phyloP scores from a whole-genome alignment of 352 stramenopile genomes.

The Phytophthora pistaciae region DNA sequence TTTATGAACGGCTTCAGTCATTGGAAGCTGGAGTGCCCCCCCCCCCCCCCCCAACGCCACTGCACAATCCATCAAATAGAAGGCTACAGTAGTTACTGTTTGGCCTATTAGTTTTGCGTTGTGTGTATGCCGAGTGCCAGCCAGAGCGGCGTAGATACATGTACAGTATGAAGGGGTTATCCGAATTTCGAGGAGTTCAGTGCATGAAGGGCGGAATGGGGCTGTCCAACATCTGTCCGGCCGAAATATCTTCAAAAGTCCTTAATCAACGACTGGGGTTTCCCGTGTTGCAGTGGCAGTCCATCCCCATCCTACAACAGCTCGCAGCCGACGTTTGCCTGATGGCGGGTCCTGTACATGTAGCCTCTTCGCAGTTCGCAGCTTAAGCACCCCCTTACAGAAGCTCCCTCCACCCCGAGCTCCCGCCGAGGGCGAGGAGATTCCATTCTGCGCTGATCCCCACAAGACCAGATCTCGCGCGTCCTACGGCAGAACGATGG shows the following conservation, averaged over 20 bases:
- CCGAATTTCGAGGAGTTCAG: constrained; percentile 4
- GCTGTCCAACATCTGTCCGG: constrained; percentile 21
- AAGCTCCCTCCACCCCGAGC: background rate
- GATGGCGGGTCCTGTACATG: constrained; percentile 5
- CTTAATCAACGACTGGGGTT: constrained; percentile 17
- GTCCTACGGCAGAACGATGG: constrained; percentile 20
- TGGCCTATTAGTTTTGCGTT: background rate
- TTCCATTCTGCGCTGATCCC: constrained; percentile 20
- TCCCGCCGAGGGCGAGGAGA: background rate
- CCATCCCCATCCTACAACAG: constrained; percentile 28
- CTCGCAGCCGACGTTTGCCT: constrained; percentile 26
- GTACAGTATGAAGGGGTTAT: background rate
- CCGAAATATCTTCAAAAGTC: constrained; percentile 33
- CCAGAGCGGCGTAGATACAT: background rate
- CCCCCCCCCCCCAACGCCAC: background rate
- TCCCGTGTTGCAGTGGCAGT: constrained; percentile 27
- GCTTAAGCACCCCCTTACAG: too few species aligned
- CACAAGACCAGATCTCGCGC: background rate
- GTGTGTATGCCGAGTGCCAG: background rate
- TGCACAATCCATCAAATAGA: background rate
- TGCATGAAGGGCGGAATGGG: constrained; percentile 12
- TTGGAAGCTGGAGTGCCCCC: too few species aligned
- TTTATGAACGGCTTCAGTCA: constrained; percentile 9
- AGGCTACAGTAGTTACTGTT: background rate
- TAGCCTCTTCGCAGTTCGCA: too few species aligned